Percentiles rank a stretch among this genome's conserved stretches.
Evolutionary conservation across 352 stramenopile genomes (phyloP).

Genomic region (Blastocystis sp.): DNA sequence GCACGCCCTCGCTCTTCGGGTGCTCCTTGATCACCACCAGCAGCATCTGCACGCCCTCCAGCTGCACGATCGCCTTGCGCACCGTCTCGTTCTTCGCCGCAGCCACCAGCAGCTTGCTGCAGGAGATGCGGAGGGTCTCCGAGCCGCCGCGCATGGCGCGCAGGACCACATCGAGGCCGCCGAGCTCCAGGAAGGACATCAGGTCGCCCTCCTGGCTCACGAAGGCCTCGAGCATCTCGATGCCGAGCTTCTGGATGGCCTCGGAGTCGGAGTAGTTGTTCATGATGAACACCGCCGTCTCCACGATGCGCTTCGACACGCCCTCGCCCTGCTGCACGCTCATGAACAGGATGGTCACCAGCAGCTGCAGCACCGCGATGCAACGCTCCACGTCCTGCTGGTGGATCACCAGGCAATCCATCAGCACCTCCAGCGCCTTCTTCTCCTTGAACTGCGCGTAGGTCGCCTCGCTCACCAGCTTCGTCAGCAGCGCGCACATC

Average conservation of each 20-base stretch:
- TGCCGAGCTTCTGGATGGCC: slow-evolving; percentile 59
- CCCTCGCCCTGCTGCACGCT: slow-evolving; percentile 36
- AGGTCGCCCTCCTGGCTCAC: slow-evolving; percentile 55
- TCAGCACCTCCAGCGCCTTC: slow-evolving; percentile 60
- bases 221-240: slow-evolving; percentile 63
- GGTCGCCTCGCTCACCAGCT: slow-evolving; percentile 37
- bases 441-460: slow-evolving; percentile 63
- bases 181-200: slow-evolving; percentile 59
- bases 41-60: slow-evolving; percentile 63
- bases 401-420: slow-evolving; percentile 55
- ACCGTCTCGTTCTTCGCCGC: slow-evolving; percentile 34
- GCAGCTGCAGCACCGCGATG: slow-evolving; percentile 13
- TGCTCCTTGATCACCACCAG: slow-evolving; percentile 62
- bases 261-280: slow-evolving; percentile 58
- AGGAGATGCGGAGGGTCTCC: slow-evolving; percentile 32
- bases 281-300: slow-evolving; percentile 54
- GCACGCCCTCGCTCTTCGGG: slow-evolving; percentile 7
- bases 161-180: slow-evolving; percentile 57
- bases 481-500: slow-evolving; percentile 35
- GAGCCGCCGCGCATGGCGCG: slow-evolving; percentile 41
- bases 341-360: slow-evolving; percentile 46
- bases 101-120: slow-evolving; percentile 53
- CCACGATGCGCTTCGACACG: slow-evolving; percentile 61
- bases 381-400: slow-evolving; percentile 49
- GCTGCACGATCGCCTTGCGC: slow-evolving; percentile 50